Conservation (phyloP, 805 yeast species). For the Kodamaea sagamina region DNA sequence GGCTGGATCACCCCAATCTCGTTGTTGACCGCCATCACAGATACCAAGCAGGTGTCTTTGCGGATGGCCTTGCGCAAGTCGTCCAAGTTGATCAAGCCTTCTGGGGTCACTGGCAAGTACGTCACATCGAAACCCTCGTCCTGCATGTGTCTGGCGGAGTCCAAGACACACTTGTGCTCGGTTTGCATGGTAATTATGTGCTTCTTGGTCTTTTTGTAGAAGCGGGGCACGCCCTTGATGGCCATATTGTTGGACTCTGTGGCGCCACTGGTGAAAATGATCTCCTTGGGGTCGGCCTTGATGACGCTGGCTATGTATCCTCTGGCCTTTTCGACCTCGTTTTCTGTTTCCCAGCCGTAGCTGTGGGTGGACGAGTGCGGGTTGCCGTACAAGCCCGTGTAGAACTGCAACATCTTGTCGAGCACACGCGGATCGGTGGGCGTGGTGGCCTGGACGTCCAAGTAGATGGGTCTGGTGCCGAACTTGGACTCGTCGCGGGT, state of each 20-base stretch:
- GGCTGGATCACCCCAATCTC: slow-evolving; percentile 99
- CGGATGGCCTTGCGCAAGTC: slow-evolving; percentile 81
- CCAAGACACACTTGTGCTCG: slow-evolving; percentile 98
- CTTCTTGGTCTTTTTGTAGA: slow-evolving; percentile 83
- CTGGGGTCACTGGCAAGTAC: slow-evolving; percentile 76
- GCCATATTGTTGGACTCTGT: slow-evolving; percentile 96
- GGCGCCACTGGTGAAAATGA: slow-evolving; percentile 96
- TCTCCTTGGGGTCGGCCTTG: slow-evolving; percentile 94
- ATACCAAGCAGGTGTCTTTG: slow-evolving; percentile 86
- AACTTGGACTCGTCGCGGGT: slow-evolving; percentile 46
- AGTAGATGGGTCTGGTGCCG: slow-evolving; percentile 88
- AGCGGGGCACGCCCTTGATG: slow-evolving; percentile 92
- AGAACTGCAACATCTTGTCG: slow-evolving; percentile 81
- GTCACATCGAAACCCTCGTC: slow-evolving; percentile 98
- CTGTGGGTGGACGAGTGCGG: slow-evolving; percentile 97
- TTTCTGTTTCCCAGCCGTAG: slow-evolving; percentile 98
- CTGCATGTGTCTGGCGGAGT: slow-evolving; percentile 90
- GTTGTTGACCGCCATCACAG: slow-evolving; percentile 96
- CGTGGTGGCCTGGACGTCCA: slow-evolving; percentile 98
- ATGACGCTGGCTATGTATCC: slow-evolving; percentile 78
- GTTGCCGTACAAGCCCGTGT: slow-evolving; percentile 93
- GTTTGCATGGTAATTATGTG: slow-evolving; percentile 96
- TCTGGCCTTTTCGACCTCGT: slow-evolving; percentile 86
- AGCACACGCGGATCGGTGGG: slow-evolving; percentile 97
- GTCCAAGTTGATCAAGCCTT: slow-evolving; percentile 79